phyloP scores from a whole-genome alignment of 176 grass and related monocot genomes.

The Oryza officinalis region DNA sequence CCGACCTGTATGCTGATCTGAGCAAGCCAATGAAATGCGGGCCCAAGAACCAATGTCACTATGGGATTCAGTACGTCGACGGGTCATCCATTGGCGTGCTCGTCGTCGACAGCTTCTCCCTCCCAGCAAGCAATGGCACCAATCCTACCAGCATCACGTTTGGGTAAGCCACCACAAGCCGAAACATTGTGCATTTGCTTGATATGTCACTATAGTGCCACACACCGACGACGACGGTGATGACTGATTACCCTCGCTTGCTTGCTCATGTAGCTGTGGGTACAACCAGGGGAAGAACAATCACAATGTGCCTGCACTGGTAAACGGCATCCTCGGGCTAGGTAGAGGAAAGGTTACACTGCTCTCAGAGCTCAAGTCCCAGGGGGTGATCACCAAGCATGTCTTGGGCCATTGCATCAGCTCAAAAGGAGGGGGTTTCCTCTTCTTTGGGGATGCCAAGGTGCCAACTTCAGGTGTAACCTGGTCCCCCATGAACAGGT shows the following conservation, averaged over 20 bases:
- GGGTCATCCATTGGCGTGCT: conserved; percentile 40
- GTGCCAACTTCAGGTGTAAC: conserved; percentile 16
- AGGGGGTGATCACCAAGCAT: conserved; percentile 36
- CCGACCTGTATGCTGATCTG: conserved; percentile 11
- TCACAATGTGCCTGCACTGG: neutral
- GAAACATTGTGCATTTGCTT: neutral
- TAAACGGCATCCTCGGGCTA: conserved; percentile 58
- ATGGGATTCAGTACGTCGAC: conserved; percentile 41
- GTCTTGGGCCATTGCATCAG: conserved; percentile 60
- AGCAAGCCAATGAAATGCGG: neutral
- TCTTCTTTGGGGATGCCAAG: conserved; percentile 49
- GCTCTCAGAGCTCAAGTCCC: conserved; percentile 51
- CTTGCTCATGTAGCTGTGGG: conserved; percentile 49
- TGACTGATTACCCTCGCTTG: neutral
- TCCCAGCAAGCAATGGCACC: neutral
- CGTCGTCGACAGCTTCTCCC: conserved; percentile 37
- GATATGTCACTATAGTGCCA: neutral
- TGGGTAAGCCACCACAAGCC: conserved; percentile 33
- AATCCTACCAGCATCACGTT: conserved; percentile 34
- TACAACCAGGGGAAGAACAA: conserved; percentile 36
- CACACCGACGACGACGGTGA: too few relatives aligned
- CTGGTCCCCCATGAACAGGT: conserved; percentile 51
- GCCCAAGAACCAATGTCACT: conserved; percentile 24
- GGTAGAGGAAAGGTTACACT: conserved; percentile 38
- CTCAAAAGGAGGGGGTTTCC: conserved; percentile 45